Conservation (phyloP, 805 yeast species). For the Kodamaea lidongshanica region DNA sequence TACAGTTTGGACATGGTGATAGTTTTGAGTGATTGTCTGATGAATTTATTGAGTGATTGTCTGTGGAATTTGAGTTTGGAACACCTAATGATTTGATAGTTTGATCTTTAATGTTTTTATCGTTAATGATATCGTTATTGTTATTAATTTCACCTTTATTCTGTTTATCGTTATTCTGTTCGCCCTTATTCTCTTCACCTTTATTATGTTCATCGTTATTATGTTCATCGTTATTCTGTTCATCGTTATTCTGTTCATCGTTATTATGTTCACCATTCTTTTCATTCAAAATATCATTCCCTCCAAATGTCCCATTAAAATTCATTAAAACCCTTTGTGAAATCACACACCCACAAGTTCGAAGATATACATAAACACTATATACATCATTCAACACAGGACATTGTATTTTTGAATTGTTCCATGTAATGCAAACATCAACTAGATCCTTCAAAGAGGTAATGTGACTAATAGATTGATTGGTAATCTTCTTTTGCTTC, state of each 20-base stretch:
- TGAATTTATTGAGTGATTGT: background rate
- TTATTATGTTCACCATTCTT: background rate
- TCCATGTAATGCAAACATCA: slow-evolving; percentile 20
- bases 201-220: no score
- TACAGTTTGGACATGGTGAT: slow-evolving; percentile 31
- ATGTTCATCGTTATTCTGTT: no score
- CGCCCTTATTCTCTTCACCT: background rate
- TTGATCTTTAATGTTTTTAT: background rate
- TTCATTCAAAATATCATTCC: no score
- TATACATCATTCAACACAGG: slow-evolving; percentile 17
- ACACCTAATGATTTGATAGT: slow-evolving; percentile 1
- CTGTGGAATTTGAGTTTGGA: background rate
- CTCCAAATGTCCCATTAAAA: background rate
- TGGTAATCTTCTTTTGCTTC: slow-evolving; percentile 11
- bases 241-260: no score
- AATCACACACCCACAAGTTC: slow-evolving; percentile 37
- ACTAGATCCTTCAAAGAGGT: slow-evolving; percentile 21
- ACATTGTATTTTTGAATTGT: slow-evolving; percentile 19
- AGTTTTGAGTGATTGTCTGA: no score
- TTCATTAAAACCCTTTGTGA: slow-evolving; percentile 16
- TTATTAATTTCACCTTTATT: background rate
- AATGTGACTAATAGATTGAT: slow-evolving; percentile 13
- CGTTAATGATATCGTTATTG: background rate
- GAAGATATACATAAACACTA: slow-evolving; percentile 22
- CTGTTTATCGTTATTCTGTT: background rate